These are phyloP conservation scores for Vitis riparia DNA, from an alignment of 164 flowering plant species.

Conservation along the genomic window DNA sequence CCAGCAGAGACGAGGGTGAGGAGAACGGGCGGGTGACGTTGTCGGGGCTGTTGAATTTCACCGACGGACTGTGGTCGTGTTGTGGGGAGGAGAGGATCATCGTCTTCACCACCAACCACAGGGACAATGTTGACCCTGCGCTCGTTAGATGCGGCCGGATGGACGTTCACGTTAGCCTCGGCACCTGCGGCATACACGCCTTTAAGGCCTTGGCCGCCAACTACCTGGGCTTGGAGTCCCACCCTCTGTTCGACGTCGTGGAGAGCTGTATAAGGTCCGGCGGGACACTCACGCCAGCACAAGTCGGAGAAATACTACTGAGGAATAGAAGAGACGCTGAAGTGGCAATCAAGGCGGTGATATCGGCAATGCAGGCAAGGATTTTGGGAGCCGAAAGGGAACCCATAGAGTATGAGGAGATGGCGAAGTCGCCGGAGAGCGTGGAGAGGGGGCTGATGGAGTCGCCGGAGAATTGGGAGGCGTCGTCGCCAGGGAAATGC, in stretches of 20 bases:
- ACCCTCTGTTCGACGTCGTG: constrained; percentile 38
- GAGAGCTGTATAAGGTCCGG: constrained; percentile 53
- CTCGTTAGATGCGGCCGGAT: constrained; percentile 61
- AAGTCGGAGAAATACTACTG: constrained; percentile 56
- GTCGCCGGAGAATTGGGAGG: constrained; percentile 29
- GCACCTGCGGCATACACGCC: constrained; percentile 46
- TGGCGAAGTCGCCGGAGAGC: constrained; percentile 11
- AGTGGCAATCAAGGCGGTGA: constrained; percentile 49
- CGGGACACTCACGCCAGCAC: constrained; percentile 58
- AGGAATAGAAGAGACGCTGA: constrained; percentile 44
- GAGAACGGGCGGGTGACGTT: constrained; percentile 50
- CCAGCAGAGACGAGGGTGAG: constrained; percentile 15
- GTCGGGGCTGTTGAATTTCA: constrained; percentile 62
- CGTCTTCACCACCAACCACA: constrained; percentile 68
- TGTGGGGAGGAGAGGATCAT: constrained; percentile 74
- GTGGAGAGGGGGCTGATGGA: constrained; percentile 12
- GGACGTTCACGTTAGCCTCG: constrained; percentile 61
- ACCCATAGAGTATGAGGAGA: constrained; percentile 15
- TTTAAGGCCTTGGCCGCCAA: constrained; percentile 43
- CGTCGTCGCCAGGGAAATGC: constrained; percentile 37
- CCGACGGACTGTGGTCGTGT: constrained; percentile 75
- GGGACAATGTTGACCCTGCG: constrained; percentile 60
- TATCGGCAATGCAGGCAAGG: constrained; percentile 44
- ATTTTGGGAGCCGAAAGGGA: constrained; percentile 18
- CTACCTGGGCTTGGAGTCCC: constrained; percentile 43